A percentile compares a stretch with the other conserved stretches of the same genome.
Evolutionary conservation across 805 yeast genomes (phyloP).

Genomic region (Komagataella ulmi): DNA sequence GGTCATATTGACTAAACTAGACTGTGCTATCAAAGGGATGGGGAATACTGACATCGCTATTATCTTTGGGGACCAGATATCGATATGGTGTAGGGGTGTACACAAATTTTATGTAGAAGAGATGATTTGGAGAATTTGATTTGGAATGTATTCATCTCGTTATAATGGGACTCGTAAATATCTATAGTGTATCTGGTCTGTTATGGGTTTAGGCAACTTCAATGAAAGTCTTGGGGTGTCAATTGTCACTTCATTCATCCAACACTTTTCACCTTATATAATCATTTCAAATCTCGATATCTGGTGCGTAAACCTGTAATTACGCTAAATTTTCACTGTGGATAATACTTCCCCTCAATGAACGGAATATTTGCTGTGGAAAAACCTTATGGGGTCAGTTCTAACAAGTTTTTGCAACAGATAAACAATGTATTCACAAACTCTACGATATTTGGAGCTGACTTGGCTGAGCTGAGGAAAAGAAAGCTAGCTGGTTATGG

Average conservation of each 20-base stretch:
- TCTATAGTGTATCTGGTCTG: too few species aligned
- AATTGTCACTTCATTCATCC: too few species aligned
- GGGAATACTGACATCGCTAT: not conserved
- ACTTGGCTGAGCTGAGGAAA: constrained; percentile 35
- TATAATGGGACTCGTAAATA: too few species aligned
- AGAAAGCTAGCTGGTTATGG: constrained; percentile 26
- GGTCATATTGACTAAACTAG: not conserved
- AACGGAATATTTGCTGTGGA: constrained; percentile 88
- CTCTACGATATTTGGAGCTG: constrained; percentile 42
- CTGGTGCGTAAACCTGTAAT: not conserved
- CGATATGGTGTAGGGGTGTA: not conserved
- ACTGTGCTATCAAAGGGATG: not conserved
- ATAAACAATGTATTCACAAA: constrained; percentile 50
- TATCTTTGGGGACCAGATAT: not conserved
- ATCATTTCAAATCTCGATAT: not conserved
- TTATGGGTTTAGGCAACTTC: too few species aligned
- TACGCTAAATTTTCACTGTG: not conserved
- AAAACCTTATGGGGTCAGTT: constrained; percentile 78
- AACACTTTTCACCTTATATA: not conserved
- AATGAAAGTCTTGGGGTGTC: too few species aligned
- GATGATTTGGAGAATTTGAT: not conserved
- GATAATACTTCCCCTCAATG: constrained; percentile 25
- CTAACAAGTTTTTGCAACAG: constrained; percentile 58
- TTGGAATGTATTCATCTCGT: not conserved
- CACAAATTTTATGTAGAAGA: not conserved